Conservation (phyloP, 768 basidiomycete species). For the Boletus rufocinnamomeus region DNA sequence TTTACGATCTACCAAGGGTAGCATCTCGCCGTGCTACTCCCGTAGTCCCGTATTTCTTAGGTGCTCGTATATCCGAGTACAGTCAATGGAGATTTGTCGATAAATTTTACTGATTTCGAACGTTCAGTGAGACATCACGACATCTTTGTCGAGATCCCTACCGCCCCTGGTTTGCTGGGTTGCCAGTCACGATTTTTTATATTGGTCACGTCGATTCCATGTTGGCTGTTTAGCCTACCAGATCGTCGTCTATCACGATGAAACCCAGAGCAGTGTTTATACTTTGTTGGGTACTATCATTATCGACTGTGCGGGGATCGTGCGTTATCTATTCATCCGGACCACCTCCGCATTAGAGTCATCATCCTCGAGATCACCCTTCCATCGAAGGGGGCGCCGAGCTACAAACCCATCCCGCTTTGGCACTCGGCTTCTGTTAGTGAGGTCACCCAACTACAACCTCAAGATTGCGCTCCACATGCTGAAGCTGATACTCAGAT, state of each 20-base stretch:
- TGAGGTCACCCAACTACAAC: slow-evolving; percentile 1
- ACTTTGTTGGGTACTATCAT: slow-evolving; percentile 3
- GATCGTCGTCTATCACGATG: not conserved
- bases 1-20: slow-evolving; percentile 8
- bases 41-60: not conserved
- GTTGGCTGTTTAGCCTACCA: no score
- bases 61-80: not conserved
- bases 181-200: not conserved
- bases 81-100: not conserved
- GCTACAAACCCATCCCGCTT: not conserved
- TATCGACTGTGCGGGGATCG: slow-evolving; percentile 27
- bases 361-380: slow-evolving; percentile 13
- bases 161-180: not conserved
- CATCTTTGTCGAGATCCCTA: not conserved
- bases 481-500: not conserved
- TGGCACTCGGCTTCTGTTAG: slow-evolving; percentile 2
- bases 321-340: slow-evolving; percentile 8
- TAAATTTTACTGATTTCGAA: not conserved
- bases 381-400: not conserved
- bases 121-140: not conserved
- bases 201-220: not conserved
- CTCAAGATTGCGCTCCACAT: not conserved
- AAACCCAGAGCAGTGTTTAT: no score
- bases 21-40: not conserved
- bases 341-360: slow-evolving; percentile 11